These are phyloP conservation scores for Chlorella sp. DNA, from an alignment of 139 green algal genomes.

Conservation along the genomic window DNA sequence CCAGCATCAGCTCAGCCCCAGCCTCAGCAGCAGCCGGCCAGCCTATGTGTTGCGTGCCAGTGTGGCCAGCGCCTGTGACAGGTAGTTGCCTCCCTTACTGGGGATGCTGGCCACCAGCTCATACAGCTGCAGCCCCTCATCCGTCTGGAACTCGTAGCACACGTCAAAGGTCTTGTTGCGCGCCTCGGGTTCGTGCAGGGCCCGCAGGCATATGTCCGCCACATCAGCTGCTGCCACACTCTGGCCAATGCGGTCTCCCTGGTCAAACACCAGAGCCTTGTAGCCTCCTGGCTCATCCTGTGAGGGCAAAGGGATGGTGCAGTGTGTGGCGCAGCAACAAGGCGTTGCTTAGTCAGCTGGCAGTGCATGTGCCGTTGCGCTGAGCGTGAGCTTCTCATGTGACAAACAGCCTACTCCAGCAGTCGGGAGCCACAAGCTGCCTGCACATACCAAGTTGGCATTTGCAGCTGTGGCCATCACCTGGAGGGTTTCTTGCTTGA, in stretches of 20 bases:
- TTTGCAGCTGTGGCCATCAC: too few species aligned
- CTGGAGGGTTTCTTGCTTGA: too few species aligned
- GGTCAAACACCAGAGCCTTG: conserved; percentile 97
- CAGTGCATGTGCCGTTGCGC: background rate
- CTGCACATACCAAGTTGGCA: too few species aligned
- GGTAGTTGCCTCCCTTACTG: conserved; percentile 34
- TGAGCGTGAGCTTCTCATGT: too few species aligned
- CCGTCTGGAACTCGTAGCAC: conserved; percentile 69
- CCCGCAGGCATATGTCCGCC: conserved; percentile 89
- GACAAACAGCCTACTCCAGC: too few species aligned
- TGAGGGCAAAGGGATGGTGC: too few species aligned
- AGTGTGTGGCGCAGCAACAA: too few species aligned
- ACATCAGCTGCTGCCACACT: conserved; percentile 89
- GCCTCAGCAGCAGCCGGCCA: too few species aligned
- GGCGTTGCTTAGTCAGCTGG: too few species aligned
- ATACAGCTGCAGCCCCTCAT: conserved; percentile 42
- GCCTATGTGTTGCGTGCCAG: background rate
- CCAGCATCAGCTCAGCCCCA: too few species aligned
- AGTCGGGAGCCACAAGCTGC: too few species aligned
- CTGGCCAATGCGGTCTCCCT: conserved; percentile 76
- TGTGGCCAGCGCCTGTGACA: background rate
- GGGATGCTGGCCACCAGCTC: conserved; percentile 82
- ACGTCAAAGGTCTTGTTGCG: conserved; percentile 86
- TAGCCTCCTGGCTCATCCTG: conserved; percentile 93
- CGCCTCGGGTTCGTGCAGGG: conserved; percentile 52